A percentile compares a stretch with the other conserved stretches of the same genome.
phyloP scores from a whole-genome alignment of 805 yeast genomes.

The Hanseniaspora osmophila region DNA sequence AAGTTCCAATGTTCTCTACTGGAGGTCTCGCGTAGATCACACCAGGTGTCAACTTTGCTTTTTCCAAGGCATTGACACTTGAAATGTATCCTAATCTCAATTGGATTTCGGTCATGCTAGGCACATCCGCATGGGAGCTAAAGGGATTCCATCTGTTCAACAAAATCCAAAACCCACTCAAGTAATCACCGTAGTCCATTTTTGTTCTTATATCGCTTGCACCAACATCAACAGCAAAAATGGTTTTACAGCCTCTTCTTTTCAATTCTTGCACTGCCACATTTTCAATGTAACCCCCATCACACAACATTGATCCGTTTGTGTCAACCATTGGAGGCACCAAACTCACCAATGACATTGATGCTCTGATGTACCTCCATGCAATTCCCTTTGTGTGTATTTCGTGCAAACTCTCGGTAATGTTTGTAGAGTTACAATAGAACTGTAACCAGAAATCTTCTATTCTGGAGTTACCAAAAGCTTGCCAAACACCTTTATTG shows the following conservation, averaged over 20 bases:
- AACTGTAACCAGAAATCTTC: slow-evolving; percentile 92
- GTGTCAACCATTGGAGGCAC: slow-evolving; percentile 76
- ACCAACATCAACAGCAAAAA: slow-evolving; percentile 93
- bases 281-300: slow-evolving; percentile 93
- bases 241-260: slow-evolving; percentile 68
- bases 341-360: slow-evolving; percentile 91
- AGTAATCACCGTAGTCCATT: slow-evolving; percentile 80
- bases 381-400: slow-evolving; percentile 84
- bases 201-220: slow-evolving; percentile 85
- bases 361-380: slow-evolving; percentile 90
- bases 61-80: slow-evolving; percentile 82
- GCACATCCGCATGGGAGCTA: slow-evolving; percentile 74
- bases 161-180: slow-evolving; percentile 85
- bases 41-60: slow-evolving; percentile 73
- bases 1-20: slow-evolving; percentile 77
- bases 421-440: slow-evolving; percentile 84
- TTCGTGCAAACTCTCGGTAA: slow-evolving; percentile 91
- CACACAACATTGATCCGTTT: slow-evolving; percentile 83
- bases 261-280: slow-evolving; percentile 88
- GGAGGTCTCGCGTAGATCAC: slow-evolving; percentile 88
- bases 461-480: slow-evolving; percentile 79
- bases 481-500: slow-evolving; percentile 94
- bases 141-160: slow-evolving; percentile 83
- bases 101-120: slow-evolving; percentile 91
- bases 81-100: slow-evolving; percentile 87